A percentile compares a stretch with the other conserved stretches of the same genome.
Evolutionary conservation across 192 early-diverging fungal genomes (phyloP).

Genomic region (Paraglomus occultum): DNA sequence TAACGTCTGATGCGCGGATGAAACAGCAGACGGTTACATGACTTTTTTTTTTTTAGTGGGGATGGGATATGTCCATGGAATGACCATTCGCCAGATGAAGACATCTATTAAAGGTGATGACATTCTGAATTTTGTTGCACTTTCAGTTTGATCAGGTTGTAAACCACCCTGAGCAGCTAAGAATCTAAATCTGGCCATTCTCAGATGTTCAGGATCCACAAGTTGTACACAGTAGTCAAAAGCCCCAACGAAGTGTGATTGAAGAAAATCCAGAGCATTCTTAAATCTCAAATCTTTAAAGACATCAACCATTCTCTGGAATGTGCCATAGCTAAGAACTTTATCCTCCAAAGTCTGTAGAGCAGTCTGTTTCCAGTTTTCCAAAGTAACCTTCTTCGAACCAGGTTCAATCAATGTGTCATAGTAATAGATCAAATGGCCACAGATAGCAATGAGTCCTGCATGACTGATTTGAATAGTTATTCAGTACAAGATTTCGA

Average conservation of each 20-base stretch:
- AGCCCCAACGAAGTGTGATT: constrained; percentile 5
- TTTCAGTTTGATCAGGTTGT: constrained; percentile 1
- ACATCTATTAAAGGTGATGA: constrained; percentile 32
- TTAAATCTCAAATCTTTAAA: background rate
- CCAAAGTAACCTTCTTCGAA: background rate
- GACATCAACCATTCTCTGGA: constrained; percentile 14
- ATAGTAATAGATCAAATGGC: background rate
- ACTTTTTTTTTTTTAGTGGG: too few species aligned
- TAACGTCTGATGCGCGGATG: too few species aligned
- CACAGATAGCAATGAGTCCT: constrained; percentile 15
- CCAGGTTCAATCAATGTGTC: background rate
- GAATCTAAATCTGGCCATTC: constrained; percentile 18
- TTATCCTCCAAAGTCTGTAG: background rate
- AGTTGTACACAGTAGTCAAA: background rate
- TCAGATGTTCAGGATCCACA: background rate
- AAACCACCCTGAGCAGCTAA: constrained; percentile 28
- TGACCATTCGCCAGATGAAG: constrained; percentile 25
- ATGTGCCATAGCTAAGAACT: constrained; percentile 1
- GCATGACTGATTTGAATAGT: constrained; percentile 5
- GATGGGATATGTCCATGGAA: constrained; percentile 15
- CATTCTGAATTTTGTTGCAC: constrained; percentile 20
- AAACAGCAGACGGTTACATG: too few species aligned
- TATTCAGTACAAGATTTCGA: constrained; percentile 5
- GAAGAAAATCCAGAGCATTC: constrained; percentile 5
- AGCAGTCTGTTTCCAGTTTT: background rate